Conservation (phyloP, 495 filamentous ascomycete genomes). For the Sabuloglossum arenarium region DNA sequence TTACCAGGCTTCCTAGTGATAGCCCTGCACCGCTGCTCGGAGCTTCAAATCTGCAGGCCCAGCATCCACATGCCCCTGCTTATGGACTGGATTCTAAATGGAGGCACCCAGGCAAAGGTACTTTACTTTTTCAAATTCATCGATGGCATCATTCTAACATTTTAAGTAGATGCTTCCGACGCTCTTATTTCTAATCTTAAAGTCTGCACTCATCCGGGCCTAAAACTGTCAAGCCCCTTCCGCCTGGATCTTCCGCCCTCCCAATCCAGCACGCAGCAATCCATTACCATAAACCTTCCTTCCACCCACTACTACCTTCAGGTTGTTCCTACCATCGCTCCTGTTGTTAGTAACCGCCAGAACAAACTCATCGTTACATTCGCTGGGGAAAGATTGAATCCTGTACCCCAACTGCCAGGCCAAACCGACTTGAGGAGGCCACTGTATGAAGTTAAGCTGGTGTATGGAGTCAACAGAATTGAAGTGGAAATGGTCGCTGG, state of each 20-base stretch:
- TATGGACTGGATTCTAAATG: slow-evolving; percentile 14
- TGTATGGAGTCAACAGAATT: slow-evolving; percentile 41
- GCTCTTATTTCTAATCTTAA: slow-evolving; percentile 45
- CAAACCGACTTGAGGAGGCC: slow-evolving; percentile 26
- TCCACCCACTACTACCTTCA: slow-evolving; percentile 41
- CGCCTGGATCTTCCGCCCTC: slow-evolving; percentile 38
- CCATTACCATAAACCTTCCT: slow-evolving; percentile 42
- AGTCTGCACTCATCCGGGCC: slow-evolving; percentile 40
- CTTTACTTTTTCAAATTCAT: neutral
- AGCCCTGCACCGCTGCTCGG: slow-evolving; percentile 15
- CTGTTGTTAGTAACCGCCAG: slow-evolving; percentile 33
- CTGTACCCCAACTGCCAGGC: slow-evolving; percentile 21
- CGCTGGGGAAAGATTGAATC: slow-evolving; percentile 24
- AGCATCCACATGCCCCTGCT: neutral
- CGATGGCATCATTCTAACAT: slow-evolving; percentile 5
- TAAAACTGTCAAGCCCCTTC: slow-evolving; percentile 31
- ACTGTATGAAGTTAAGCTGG: slow-evolving; percentile 38
- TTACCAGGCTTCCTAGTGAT: slow-evolving; percentile 15
- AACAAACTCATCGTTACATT: slow-evolving; percentile 42
- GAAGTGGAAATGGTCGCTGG: slow-evolving; percentile 44
- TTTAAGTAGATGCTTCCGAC: slow-evolving; percentile 23
- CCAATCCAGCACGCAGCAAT: slow-evolving; percentile 39
- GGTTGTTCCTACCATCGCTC: slow-evolving; percentile 36
- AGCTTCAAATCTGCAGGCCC: slow-evolving; percentile 13
- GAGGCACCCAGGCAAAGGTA: slow-evolving; percentile 35